Evolutionary conservation across 2,329 filamentous ascomycete species (phyloP), one percentile per base, ranked within the genome.

Genomic region (Calonectria pteridis): DNA sequence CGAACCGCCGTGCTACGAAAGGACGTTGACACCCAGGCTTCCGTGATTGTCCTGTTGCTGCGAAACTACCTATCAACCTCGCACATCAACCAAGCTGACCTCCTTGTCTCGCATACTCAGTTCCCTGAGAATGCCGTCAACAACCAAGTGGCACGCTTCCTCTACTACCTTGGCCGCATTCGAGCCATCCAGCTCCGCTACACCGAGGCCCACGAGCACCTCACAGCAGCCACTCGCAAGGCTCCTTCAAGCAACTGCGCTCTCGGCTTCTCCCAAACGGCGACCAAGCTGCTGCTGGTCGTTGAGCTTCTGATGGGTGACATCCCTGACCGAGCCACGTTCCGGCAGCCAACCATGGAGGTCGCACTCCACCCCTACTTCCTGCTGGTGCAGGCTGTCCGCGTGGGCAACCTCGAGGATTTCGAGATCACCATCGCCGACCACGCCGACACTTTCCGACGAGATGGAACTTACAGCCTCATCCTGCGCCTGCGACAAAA

Each of bases 291-390:
- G n/a, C 88, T 98, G 77, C 92, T 98, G 53, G 95, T 99, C 26
- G 97, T 99, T 16, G 96, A 99, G 88, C 89, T 99, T 74, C 88
- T 99, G 76, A 99, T 99, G 97, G 97, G 97, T 77, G 97, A 99
- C 82, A 99, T 99, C 78, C 97, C 97, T 35, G 96, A 98, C 82
- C 94, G 97, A 73, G 94, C 95, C 20, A 94, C 96, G 70, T 99
- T 99, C 92, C 94, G 97, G 72, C 94, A 97, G 82, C 92, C 95
- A 2, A 93, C 92, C 71, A 92, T 98, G 81, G 97, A 98, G 87
- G 91, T 93, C 78, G 92, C 96, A 23, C 90, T 99, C 75, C 93
- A 96, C 83, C 96, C 97, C 2, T 99, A 99, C 88, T 94, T 99
- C 85, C 89, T 96, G 73, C 92, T 99, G 63, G 96, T 98, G 4